Base-by-base conservation (phyloP, 208 protist species). In the Acanthamoeba lenticulata region DNA sequence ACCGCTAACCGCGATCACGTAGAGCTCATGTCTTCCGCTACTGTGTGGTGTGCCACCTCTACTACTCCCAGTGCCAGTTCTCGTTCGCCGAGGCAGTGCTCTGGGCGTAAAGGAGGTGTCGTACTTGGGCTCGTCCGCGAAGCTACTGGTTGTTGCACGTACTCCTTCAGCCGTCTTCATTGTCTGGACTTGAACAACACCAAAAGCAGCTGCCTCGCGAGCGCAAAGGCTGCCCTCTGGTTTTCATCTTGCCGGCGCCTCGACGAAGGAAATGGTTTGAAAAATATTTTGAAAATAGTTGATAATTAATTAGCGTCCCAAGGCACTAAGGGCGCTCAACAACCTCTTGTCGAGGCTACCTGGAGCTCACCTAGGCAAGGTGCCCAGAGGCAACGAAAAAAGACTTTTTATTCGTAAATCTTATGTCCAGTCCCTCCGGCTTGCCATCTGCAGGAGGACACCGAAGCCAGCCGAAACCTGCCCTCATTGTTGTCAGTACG, bases 401-500 rank as follows among this genome's bases (percentile, higher is more conserved):
- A n/a, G n/a, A n/a, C n/a, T n/a, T n/a, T n/a, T n/a, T n/a, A n/a
- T n/a, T n/a, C n/a, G n/a, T 19, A 11, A 55, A 19, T 19, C 21
- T 74, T 77, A 77, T 77, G 67, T 77, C 67, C 67, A 67, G 57
- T 60, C 21, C n/a, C n/a, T 60, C 52, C 21, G 52, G 52, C 21
- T 27, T 29, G 52, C 21, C 52, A 24, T 24, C 57, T 36, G 57
- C 34, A 6, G 57, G 57, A 67, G 57, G 57, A 67, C 57, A 67
- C 29, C 57, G 57, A 24, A 79, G 69, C 19, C 29, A 86, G 45
- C 32, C 24, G 38, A 77, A 44, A 52, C 27, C 19, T 24, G 17
- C 62, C n/a, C 17, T 86, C 34, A 42, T 86, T 1, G 77, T 86
- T 3, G 77, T 86, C 44, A 52, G 77, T 86, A 86, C 77, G 77